Conservation (phyloP, 2,329 filamentous ascomycete genomes). For the Ceratocystis smalleyi region DNA sequence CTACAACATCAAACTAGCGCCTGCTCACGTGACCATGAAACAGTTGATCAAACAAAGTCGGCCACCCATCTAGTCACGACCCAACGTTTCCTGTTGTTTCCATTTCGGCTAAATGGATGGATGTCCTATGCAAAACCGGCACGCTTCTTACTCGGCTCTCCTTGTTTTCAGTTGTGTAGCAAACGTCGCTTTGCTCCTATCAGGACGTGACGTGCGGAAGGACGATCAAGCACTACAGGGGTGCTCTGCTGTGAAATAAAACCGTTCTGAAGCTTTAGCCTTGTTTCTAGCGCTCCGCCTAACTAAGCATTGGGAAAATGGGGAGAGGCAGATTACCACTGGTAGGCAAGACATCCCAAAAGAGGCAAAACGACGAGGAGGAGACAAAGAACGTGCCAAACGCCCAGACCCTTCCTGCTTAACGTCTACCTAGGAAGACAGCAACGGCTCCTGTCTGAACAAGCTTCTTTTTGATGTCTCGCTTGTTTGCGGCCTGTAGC, state of each 20-base stretch:
- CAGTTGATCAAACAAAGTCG: background rate
- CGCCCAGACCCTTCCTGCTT: background rate
- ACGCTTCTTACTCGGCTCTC: background rate
- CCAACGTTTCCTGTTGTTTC: background rate
- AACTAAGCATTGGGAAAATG: background rate
- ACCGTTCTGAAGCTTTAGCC: background rate
- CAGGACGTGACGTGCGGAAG: background rate
- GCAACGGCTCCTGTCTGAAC: background rate
- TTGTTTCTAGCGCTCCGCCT: background rate
- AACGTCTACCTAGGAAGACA: background rate
- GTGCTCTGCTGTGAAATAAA: background rate
- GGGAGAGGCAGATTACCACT: too few relatives aligned
- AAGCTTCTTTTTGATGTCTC: background rate
- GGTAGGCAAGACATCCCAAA: too few relatives aligned
- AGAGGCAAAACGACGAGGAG: too few relatives aligned
- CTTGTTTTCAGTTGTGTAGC: background rate
- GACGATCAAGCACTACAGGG: conserved; percentile 4
- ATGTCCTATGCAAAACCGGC: background rate
- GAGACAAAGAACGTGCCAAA: background rate
- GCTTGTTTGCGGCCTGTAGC: background rate
- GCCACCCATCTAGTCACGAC: background rate
- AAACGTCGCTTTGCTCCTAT: background rate
- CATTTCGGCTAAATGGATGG: background rate
- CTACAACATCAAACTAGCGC: background rate
- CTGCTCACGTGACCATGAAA: background rate